These are phyloP conservation scores for Cordyceps militaris DNA, from an alignment of 2,329 filamentous ascomycete species.

Conservation along the genomic window DNA sequence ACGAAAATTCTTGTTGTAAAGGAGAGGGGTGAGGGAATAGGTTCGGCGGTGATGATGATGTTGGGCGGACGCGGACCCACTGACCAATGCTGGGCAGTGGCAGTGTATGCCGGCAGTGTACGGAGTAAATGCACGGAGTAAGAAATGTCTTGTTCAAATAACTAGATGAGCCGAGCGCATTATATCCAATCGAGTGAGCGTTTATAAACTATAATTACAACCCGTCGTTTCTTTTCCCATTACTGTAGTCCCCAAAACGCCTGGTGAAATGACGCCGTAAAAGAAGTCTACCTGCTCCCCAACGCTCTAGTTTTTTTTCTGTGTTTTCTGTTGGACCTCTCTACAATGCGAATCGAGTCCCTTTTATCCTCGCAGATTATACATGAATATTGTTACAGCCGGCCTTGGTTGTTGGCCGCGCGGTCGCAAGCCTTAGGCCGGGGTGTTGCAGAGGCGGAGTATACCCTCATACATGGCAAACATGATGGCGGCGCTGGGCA, in stretches of 20 bases:
- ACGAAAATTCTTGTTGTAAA: neutral
- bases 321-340: neutral
- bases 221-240: neutral
- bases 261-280: neutral
- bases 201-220: neutral
- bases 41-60: neutral
- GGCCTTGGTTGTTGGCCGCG: no score
- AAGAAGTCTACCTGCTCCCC: neutral
- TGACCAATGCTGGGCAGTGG: constrained; percentile 4
- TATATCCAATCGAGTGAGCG: constrained; percentile 6
- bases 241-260: neutral
- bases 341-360: neutral
- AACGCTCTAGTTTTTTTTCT: neutral
- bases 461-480: constrained; percentile 77
- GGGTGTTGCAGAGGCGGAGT: constrained; percentile 39
- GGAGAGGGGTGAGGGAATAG: neutral
- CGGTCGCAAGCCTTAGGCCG: constrained; percentile 20
- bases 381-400: constrained; percentile 5
- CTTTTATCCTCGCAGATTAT: neutral
- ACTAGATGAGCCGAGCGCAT: neutral
- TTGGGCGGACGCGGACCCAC: constrained; percentile 1
- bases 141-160: neutral
- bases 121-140: no score
- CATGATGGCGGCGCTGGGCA: constrained; percentile 92
- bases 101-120: constrained; percentile 4